Base-by-base conservation (phyloP, 768 basidiomycete species). In the Crassisporium funariophilum region DNA sequence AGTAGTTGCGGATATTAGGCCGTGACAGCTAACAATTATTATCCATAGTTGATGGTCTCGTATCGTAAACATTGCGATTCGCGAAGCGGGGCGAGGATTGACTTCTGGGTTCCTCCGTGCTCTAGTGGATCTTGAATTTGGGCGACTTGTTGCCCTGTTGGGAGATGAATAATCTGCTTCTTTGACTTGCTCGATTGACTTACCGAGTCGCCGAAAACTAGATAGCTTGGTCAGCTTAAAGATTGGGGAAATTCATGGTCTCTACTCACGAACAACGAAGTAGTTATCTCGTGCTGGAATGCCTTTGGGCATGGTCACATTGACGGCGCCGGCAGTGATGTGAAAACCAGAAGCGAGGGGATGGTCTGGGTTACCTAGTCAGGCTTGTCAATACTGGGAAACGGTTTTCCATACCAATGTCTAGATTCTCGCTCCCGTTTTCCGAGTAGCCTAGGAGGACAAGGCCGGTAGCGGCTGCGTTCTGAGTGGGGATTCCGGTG, bases 161-260 rank as follows among this genome's bases (percentile, higher is more conserved):
- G n/a, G 38, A 49, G 34, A 20, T 10, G 5, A n/a, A 46, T 9
- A 36, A 13, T 36, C 29, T 31, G 29, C 2, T 31, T 5, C n/a
- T 31, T 31, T 31, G 5, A 2, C 10, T 31, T 31, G 5, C 5
- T 11, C 29, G n/a, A n/a, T 29, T 31, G 11, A 31, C 29, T 31
- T 31, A 72, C 76, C 4, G 76, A 77, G 57, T 78, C 74, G 33
- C 76, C 77, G 35, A 78, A 62, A 22, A 78, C 76, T 78, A 45
- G 1, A 9, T n/a, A n/a, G n/a, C n/a, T n/a, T n/a, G 27, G n/a
- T 11, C 3, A 34, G 17, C 23, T 4, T n/a, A 35, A 13, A 38
- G 11, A 31, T 24, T 10, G 54, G 20, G 19, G 46, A 17, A 52
- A n/a, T n/a, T n/a, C n/a, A n/a, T n/a, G 31, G 23, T 20, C 21